Evolutionary conservation across 2,329 filamentous ascomycete species (phyloP), one percentile per base, ranked within the genome.

Genomic region (Colletotrichum sp.): DNA sequence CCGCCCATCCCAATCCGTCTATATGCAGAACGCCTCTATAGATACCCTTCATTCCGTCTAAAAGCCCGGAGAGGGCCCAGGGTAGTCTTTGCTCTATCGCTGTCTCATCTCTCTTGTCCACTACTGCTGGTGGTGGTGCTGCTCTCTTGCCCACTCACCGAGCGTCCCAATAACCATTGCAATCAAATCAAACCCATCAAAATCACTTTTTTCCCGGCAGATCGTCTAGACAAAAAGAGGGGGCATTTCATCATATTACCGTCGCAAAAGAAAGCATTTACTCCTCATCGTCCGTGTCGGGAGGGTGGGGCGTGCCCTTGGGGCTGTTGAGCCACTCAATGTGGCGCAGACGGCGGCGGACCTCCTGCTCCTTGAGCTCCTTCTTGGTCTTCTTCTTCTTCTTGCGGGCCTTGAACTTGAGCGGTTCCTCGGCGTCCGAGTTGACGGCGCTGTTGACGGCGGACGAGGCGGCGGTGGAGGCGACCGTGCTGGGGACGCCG

Each of bases 301-400:
- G 86, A 8, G 94, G 94, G 83, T 94, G 92, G 34, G 94, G 94
- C 5, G 94, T 96, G 7, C 95, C 95, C 91, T 96, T 96, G 79
- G 94, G 94, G 81, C 91, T 95, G 86, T 95, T 96, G 80, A 98
- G 88, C 94, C 94, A 94, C 84, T 94, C 91, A 80, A 94, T 94
- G 86, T 99, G 96, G 81, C 97, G 92, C 85, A 99, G 88, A 80
- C 97, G 91, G 79, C 96, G 92, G 78, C 98, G 91, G 58, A 94
- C 94, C 86, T 99, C 96, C 24, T 94, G 91, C 85, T 99, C 97
- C 91, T 99, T 99, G 83, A 96, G 80, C 86, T 99, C 96, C 87
- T 96, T 96, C 89, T 98, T 95, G 73, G 97, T 99, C 92, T 97
- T 92, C 95, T 99, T 99, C 93, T 96, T 98, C 95, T 98, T 98